phyloP scores from a whole-genome alignment of 140 eudicot genomes.

The Artemisia princeps region DNA sequence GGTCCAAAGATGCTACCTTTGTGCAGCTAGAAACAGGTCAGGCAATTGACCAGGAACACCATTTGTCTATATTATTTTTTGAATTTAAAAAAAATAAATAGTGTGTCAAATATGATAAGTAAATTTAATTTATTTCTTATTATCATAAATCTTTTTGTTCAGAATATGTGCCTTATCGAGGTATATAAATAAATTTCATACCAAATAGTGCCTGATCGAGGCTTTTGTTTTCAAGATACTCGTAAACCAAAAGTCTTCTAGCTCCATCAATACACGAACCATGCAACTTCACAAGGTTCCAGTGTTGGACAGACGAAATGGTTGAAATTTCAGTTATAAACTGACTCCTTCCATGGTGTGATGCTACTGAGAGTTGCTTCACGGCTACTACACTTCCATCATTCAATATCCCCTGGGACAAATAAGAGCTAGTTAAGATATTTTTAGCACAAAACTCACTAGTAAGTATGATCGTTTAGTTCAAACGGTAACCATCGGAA shows the following conservation, averaged over 20 bases:
- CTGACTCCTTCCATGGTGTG: slow-evolving; percentile 73
- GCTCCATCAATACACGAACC: slow-evolving; percentile 77
- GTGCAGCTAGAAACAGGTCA: no score
- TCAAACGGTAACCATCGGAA: no score
- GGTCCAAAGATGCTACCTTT: neutral
- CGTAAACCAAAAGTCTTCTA: slow-evolving; percentile 62
- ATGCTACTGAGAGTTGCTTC: slow-evolving; percentile 70
- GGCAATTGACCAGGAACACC: no score
- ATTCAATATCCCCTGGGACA: slow-evolving; percentile 51
- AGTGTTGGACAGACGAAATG: slow-evolving; percentile 76
- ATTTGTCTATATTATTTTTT: no score
- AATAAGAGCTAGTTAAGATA: neutral
- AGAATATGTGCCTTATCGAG: neutral
- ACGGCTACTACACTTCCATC: slow-evolving; percentile 72
- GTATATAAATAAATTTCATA: slow-evolving; percentile 13
- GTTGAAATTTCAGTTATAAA: slow-evolving; percentile 71
- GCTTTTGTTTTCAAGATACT: slow-evolving; percentile 70
- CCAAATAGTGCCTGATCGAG: slow-evolving; percentile 81
- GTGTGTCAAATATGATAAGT: neutral
- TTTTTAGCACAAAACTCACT: neutral
- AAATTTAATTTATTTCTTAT: neutral
- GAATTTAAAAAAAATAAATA: neutral
- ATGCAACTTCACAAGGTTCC: slow-evolving; percentile 68
- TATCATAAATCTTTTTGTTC: neutral
- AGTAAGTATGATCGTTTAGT: no score